Evolutionary conservation across 495 filamentous ascomycete genomes (phyloP).

Genomic region (Podospora appendiculata): DNA sequence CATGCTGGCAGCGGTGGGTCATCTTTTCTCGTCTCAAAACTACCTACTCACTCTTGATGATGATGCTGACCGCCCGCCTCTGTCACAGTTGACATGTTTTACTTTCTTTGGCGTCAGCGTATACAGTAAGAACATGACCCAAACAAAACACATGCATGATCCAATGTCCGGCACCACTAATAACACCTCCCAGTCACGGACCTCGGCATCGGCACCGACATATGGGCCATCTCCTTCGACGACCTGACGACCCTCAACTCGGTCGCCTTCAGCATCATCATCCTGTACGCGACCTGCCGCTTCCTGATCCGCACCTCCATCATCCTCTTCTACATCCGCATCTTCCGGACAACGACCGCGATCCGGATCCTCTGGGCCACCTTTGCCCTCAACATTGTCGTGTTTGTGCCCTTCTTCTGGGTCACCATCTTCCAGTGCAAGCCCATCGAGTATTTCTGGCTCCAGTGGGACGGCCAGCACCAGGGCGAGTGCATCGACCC

Average conservation of each 20-base stretch:
- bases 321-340: conserved; percentile 43
- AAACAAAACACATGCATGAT: fast-evolving
- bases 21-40: neutral
- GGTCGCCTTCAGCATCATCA: conserved; percentile 19
- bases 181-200: conserved; percentile 8
- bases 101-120: conserved; percentile 9
- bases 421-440: conserved; percentile 34
- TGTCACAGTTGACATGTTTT: conserved; percentile 5
- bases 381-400: conserved; percentile 24
- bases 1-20: conserved; percentile 17
- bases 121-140: neutral
- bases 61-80: neutral
- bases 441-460: conserved; percentile 27
- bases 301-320: conserved; percentile 39
- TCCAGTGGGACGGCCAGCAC: conserved; percentile 18
- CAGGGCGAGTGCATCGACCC: conserved; percentile 22
- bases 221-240: conserved; percentile 38
- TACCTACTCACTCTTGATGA: no score
- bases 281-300: conserved; percentile 32
- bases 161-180: neutral
- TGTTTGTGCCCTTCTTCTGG: conserved; percentile 29
- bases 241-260: neutral
- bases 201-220: conserved; percentile 36
- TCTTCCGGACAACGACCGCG: conserved; percentile 26
- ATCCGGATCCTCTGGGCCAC: conserved; percentile 17